Evolutionary conservation across 2,329 filamentous ascomycete genomes (phyloP), one percentile per base, ranked within the genome.

Genomic region (Elsinoe fawcettii): DNA sequence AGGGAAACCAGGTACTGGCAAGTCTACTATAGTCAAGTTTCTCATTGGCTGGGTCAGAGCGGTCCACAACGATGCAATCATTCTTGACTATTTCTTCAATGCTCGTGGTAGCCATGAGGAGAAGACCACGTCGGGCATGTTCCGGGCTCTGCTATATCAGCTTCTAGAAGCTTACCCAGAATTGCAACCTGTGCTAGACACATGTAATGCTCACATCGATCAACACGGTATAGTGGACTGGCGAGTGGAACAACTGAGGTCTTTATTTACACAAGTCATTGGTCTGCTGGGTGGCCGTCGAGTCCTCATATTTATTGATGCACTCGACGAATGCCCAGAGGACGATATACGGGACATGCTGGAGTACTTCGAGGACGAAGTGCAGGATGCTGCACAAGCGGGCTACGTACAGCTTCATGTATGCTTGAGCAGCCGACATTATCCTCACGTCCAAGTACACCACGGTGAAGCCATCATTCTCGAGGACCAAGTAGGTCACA

Each of bases 311-410:
- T 69, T 68, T 20, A 64, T 71, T 1, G 76, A 79, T 54, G 77
- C 77, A 0, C 66, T 80, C 1, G 77, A 80, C 36, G 78, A 80
- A 60, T 78, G 75, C 57, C 66, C 75, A 5, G 72, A 76, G 51
- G 55, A 64, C 1, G 65, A 79, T 46, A 65, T 74, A 2, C 67
- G 67, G 27, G 67, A 71, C 0, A 77, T 80, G 73, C 63, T 79
- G 1, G 41, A 61, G 0, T 75, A 74, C 55, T 73, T 80, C 11
- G 70, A 77, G 53, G 60, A 68, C 0, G 44, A 49, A n/a, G 56
- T 79, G 0, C 68, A 70, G 0, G 61, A 72, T 2, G 8, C 62
- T 0, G 66, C 69, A 2, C 54, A 63, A 0, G 55, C 63, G 3
- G 57, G 23, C 0, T 47, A 53, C 0, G 43, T 64, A 0, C 2